Conservation (phyloP, 176 grass and related monocot genomes). For the Elaeis guineensis region DNA sequence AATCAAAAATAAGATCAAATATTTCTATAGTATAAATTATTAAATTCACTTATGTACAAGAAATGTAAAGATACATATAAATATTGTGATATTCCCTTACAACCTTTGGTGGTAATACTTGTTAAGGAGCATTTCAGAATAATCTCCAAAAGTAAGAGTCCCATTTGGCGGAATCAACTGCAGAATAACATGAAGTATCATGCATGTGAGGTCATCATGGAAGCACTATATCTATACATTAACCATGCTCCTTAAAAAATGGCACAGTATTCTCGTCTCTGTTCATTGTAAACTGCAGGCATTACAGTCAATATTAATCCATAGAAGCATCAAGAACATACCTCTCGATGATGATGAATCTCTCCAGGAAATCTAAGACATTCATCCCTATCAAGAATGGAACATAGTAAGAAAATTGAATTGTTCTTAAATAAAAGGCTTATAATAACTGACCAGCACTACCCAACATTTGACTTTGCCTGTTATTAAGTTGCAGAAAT, state of each 20-base stretch:
- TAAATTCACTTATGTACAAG: too few species aligned
- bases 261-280: too few species aligned
- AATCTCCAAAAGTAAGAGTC: constrained; percentile 80
- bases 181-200: not conserved
- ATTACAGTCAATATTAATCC: too few species aligned
- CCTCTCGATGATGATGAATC: constrained; percentile 74
- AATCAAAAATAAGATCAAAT: too few species aligned
- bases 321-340: constrained; percentile 15
- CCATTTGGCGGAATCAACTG: constrained; percentile 67
- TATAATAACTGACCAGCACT: not conserved
- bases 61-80: too few species aligned
- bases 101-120: constrained; percentile 55
- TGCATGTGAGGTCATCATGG: too few species aligned
- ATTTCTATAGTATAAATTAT: too few species aligned
- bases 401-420: not conserved
- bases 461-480: too few species aligned
- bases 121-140: constrained; percentile 54
- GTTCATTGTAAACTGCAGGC: too few species aligned
- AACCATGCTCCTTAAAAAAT: too few species aligned
- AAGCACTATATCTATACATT: too few species aligned
- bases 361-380: constrained; percentile 53
- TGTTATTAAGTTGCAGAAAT: not conserved
- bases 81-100: constrained; percentile 13
- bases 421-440: constrained; percentile 3
- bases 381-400: constrained; percentile 49